Conservation (phyloP, 176 grass and related monocot genomes). For the Cenchrus fungigraminus region DNA sequence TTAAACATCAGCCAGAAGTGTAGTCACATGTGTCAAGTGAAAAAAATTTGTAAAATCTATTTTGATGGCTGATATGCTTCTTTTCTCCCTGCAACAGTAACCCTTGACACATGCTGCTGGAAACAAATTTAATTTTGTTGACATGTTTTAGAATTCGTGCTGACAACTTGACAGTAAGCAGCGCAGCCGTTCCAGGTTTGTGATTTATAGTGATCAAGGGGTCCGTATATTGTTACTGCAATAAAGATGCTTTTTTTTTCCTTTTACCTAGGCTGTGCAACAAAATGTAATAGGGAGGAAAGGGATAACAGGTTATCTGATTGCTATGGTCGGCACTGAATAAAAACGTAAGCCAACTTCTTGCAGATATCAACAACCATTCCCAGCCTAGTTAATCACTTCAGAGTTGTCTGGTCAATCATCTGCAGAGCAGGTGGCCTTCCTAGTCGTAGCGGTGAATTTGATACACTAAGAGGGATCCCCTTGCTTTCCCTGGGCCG, state of each 20-base stretch:
- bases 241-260: no score
- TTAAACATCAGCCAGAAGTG: not conserved
- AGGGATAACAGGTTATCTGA: not conserved
- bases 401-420: constrained; percentile 2
- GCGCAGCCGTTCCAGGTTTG: not conserved
- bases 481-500: no score
- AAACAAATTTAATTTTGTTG: constrained; percentile 10
- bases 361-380: constrained; percentile 4
- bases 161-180: not conserved
- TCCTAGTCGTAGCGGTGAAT: not conserved
- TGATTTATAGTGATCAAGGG: not conserved
- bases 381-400: constrained; percentile 8
- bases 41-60: not conserved
- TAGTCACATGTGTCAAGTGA: not conserved
- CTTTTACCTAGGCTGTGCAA: not conserved
- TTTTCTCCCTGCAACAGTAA: not conserved
- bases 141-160: constrained; percentile 20
- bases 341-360: constrained; percentile 12
- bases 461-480: not conserved
- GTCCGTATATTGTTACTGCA: no score
- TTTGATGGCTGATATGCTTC: not conserved
- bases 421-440: constrained; percentile 16
- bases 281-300: no score
- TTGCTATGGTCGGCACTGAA: not conserved
- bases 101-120: not conserved